Evolutionary conservation across 169 alveolate genomes (phyloP), one percentile per base, ranked within the genome.

Genomic region (Cryptosporidium sp.): DNA sequence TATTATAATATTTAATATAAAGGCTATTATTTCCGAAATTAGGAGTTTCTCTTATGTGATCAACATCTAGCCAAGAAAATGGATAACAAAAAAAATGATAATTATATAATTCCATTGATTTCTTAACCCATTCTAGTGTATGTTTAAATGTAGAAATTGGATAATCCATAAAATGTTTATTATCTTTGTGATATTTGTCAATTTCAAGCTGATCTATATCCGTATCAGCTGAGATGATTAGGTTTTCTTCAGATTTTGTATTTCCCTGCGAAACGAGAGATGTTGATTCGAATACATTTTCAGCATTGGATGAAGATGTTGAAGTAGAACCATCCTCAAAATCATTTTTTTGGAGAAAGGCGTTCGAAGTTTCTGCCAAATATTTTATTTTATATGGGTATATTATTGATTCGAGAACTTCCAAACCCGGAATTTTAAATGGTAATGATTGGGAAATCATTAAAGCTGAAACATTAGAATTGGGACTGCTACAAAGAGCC

Each of bases 1-100:
- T 59, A 16, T 70, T 70, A 39, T 37, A 41, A 12, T 61, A 35
- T 62, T 59, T 37, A 7, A 37, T 41, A 65, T 80, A 80, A 0
- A 80, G 26, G 21, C 68, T 59, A 16, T 80, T 43, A 29, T 80
- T 80, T 39, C 73, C 89, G 39, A 5, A 59, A 58, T 35, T 50
- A 6, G 65, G 59, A 33, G 21, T 62, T 26, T 26, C 26, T 7
- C 26, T 65, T 14, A 65, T 37, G 5, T 18, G 1, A 7, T 41
- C 80, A 10, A 80, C 43, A 31, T 80, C 75, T 61, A 80, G 7
- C 89, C 89, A 80, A 41, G 80, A 43, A 41, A 80, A 80, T 12
- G 69, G 75, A 35, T 59, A 33, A 23, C 89, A 80, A 80, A 45
- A 59, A 59, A 80, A 62, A n/a, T 80, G 9, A 14, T 59, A 26